These are phyloP conservation scores for Eucalyptus cloeziana DNA, from an alignment of 345 rosid genomes.

Conservation along the genomic window DNA sequence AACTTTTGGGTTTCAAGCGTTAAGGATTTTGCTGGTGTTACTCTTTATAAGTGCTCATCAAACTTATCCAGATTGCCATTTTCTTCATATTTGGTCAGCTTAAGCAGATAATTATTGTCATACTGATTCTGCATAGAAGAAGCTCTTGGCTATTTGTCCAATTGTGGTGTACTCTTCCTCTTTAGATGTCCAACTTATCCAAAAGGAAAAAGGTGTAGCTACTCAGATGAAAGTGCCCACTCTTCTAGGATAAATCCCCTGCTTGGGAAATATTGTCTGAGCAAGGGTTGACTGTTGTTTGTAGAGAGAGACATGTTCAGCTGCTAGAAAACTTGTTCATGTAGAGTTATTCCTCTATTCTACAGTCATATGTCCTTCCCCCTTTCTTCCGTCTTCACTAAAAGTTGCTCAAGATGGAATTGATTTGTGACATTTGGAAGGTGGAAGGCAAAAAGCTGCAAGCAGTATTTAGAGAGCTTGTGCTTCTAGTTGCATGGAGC, in stretches of 20 bases:
- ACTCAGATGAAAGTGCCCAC: neutral
- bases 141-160: neutral
- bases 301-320: neutral
- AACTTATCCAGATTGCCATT: neutral
- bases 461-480: neutral
- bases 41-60: neutral
- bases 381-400: neutral
- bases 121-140: neutral
- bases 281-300: neutral
- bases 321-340: neutral
- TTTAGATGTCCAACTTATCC: neutral
- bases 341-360: neutral
- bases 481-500: neutral
- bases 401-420: neutral
- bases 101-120: neutral
- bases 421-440: neutral
- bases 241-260: neutral
- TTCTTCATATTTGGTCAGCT: neutral
- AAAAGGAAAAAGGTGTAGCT: neutral
- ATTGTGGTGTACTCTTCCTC: neutral
- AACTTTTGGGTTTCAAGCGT: neutral
- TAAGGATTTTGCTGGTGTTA: neutral
- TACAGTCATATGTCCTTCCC: neutral
- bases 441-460: neutral
- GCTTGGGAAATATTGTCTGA: neutral